phyloP scores from a whole-genome alignment of 2,329 filamentous ascomycete genomes.

The Trichophyton equinum region DNA sequence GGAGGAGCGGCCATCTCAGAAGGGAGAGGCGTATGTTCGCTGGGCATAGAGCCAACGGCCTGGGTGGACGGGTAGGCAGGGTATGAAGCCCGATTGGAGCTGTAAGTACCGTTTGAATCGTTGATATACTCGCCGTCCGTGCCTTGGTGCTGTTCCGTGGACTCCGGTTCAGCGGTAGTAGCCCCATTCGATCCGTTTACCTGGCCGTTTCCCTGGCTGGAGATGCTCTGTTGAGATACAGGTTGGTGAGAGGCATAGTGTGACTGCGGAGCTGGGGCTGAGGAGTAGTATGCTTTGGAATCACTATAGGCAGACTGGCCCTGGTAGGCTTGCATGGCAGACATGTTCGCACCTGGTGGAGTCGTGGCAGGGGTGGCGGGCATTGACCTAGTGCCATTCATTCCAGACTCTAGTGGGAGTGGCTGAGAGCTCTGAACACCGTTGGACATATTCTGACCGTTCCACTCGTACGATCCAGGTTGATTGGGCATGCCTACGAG shows the following conservation, averaged over 20 bases:
- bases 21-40: slow-evolving; percentile 63
- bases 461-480: slow-evolving; percentile 69
- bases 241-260: slow-evolving; percentile 55
- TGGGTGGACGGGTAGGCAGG: slow-evolving; percentile 55
- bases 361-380: slow-evolving; percentile 85
- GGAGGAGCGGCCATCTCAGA: slow-evolving; percentile 69
- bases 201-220: slow-evolving; percentile 44
- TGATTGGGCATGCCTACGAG: slow-evolving; percentile 64
- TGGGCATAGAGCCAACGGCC: slow-evolving; percentile 52
- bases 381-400: slow-evolving; percentile 72
- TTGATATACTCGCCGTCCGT: slow-evolving; percentile 64
- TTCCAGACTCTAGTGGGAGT: slow-evolving; percentile 66
- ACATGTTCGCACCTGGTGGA: slow-evolving; percentile 60
- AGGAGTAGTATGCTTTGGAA: slow-evolving; percentile 66
- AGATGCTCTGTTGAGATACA: slow-evolving; percentile 52
- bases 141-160: slow-evolving; percentile 50
- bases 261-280: slow-evolving; percentile 51
- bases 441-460: slow-evolving; percentile 50
- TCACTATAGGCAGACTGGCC: slow-evolving; percentile 60
- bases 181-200: slow-evolving; percentile 47
- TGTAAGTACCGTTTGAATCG: slow-evolving; percentile 59
- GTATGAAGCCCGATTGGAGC: slow-evolving; percentile 59
- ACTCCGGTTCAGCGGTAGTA: slow-evolving; percentile 29
- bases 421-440: slow-evolving; percentile 51
- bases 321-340: slow-evolving; percentile 64